Evolutionary conservation across 768 basidiomycete genomes (phyloP).

Genomic region (Udeniomyces megalosporus): DNA sequence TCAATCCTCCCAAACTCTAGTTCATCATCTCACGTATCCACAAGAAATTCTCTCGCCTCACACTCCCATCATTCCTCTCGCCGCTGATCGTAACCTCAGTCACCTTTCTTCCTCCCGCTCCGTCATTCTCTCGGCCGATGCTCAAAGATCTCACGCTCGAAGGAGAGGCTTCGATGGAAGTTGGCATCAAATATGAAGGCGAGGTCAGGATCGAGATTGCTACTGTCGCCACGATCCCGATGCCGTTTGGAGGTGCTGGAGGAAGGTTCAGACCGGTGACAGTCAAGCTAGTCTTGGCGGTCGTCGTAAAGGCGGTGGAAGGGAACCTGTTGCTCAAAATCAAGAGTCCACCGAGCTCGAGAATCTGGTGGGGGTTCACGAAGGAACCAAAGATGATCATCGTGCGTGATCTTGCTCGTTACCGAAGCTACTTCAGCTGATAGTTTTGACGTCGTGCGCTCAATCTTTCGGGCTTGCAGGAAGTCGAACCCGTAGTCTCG

Average conservation of each 20-base stretch:
- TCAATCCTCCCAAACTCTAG: background rate
- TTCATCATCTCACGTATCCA: constrained; percentile 11
- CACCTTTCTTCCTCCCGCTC: background rate
- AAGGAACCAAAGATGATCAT: constrained; percentile 72
- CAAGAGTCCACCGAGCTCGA: constrained; percentile 86
- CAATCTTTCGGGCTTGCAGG: constrained; percentile 16
- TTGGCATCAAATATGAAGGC: constrained; percentile 48
- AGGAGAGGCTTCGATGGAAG: constrained; percentile 78
- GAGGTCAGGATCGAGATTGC: constrained; percentile 79
- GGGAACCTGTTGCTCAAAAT: constrained; percentile 69
- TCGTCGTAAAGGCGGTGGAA: constrained; percentile 72
- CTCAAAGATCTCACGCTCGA: constrained; percentile 89
- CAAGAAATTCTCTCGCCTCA: constrained; percentile 3
- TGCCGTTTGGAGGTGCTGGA: constrained; percentile 25
- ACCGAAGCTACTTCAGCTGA: too few relatives aligned
- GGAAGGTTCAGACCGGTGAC: constrained; percentile 30
- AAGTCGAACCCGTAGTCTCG: constrained; percentile 85
- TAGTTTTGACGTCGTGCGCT: background rate
- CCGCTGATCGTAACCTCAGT: constrained; percentile 9
- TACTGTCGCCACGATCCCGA: constrained; percentile 69
- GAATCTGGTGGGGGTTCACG: constrained; percentile 88
- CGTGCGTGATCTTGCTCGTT: too few relatives aligned
- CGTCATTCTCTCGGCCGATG: constrained; percentile 86
- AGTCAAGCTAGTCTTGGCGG: constrained; percentile 76
- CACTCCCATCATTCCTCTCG: constrained; percentile 1